Conservation (phyloP, 2,329 filamentous ascomycete species). For the Albifimbria verrucaria region DNA sequence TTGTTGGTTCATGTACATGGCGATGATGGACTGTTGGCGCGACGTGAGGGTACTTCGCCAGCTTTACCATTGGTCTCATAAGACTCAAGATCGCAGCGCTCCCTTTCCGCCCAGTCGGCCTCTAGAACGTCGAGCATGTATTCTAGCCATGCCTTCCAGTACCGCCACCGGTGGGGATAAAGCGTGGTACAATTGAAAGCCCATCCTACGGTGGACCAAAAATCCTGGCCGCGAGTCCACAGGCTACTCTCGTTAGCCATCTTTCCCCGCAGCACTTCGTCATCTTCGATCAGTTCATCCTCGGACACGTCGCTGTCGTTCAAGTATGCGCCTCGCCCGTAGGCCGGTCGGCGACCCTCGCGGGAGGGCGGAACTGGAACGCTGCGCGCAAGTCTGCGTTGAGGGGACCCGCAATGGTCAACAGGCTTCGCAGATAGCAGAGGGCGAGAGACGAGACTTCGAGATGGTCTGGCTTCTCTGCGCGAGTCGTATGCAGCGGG, state of each 20-base stretch:
- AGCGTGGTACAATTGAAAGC: conserved; percentile 82
- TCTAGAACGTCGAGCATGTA: conserved; percentile 78
- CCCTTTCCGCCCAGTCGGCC: conserved; percentile 61
- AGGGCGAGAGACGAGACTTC: conserved; percentile 66
- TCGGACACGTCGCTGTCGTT: conserved; percentile 41
- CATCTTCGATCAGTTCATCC: conserved; percentile 40
- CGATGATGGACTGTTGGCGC: conserved; percentile 55
- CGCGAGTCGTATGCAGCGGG: conserved; percentile 72
- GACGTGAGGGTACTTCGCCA: conserved; percentile 22
- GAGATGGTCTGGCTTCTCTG: conserved; percentile 56
- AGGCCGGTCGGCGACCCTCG: conserved; percentile 27
- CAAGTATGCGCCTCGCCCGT: conserved; percentile 29
- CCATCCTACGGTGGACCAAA: conserved; percentile 90
- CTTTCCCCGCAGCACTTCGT: conserved; percentile 51
- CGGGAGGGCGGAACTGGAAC: conserved; percentile 58
- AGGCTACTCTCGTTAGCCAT: conserved; percentile 64
- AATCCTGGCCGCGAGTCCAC: conserved; percentile 76
- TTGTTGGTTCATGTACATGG: conserved; percentile 52
- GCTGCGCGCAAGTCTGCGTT: conserved; percentile 67
- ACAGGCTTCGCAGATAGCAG: conserved; percentile 65
- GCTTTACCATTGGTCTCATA: conserved; percentile 15
- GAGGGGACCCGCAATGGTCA: conserved; percentile 64
- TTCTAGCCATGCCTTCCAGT: conserved; percentile 78
- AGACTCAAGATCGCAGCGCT: conserved; percentile 41
- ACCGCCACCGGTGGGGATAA: conserved; percentile 71